phyloP scores from a whole-genome alignment of 1,139 yeast genomes.

The Candida glucosophila region DNA sequence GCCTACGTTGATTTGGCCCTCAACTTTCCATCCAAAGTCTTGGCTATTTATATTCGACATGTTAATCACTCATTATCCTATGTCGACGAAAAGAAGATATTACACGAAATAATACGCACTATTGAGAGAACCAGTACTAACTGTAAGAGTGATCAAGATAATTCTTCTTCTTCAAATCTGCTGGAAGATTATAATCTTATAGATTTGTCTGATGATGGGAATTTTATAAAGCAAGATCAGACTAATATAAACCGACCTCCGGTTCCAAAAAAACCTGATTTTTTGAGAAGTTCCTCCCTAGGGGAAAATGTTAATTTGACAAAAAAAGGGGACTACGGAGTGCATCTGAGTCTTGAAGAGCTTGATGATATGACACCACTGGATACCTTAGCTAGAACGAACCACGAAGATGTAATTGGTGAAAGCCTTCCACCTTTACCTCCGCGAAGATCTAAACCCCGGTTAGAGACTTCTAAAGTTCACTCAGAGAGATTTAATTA shows the following conservation, averaged over 20 bases:
- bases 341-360: too few species aligned
- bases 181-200: conserved; percentile 20
- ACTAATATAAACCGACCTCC: conserved; percentile 24
- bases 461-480: too few species aligned
- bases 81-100: conserved; percentile 33
- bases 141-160: neutral
- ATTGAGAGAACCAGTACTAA: conserved; percentile 1
- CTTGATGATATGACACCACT: too few species aligned
- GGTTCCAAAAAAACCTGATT: conserved; percentile 29
- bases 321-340: too few species aligned
- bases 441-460: too few species aligned
- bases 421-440: too few species aligned
- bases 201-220: conserved; percentile 20
- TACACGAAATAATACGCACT: conserved; percentile 22
- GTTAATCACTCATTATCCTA: conserved; percentile 64
- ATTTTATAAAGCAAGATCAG: conserved; percentile 7
- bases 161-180: conserved; percentile 4
- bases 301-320: conserved; percentile 2
- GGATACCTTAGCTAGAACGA: too few species aligned
- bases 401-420: too few species aligned
- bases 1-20: conserved; percentile 73
- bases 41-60: conserved; percentile 75
- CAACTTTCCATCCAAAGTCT: conserved; percentile 50
- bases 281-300: conserved; percentile 20
- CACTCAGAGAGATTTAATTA: too few species aligned